A percentile compares a stretch with the other conserved stretches of the same genome.
These are phyloP conservation scores for Sporothrix curviconia DNA, from an alignment of 2,329 filamentous ascomycete species.

Conservation along the genomic window DNA sequence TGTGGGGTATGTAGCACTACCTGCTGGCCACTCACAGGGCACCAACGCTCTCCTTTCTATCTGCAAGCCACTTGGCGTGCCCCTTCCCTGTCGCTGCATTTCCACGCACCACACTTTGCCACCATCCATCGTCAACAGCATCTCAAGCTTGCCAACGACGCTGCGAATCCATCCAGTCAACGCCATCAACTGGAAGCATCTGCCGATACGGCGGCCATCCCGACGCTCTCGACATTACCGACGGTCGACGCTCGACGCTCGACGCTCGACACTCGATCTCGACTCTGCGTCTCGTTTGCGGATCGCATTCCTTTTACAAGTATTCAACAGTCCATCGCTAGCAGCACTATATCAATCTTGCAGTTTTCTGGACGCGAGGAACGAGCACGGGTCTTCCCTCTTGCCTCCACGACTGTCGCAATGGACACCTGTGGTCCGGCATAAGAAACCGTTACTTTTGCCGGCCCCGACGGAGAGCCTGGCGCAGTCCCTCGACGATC, in stretches of 20 bases:
- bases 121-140: background rate
- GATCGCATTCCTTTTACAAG: too few relatives aligned
- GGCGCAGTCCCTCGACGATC: background rate
- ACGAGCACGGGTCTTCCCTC: background rate
- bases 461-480: background rate
- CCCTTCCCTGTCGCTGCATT: too few relatives aligned
- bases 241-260: background rate
- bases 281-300: background rate
- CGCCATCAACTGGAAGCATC: background rate
- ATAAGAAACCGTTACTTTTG: background rate
- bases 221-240: too few relatives aligned
- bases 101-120: too few relatives aligned
- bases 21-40: background rate
- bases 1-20: slow-evolving; percentile 12
- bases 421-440: slow-evolving; percentile 14
- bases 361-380: too few relatives aligned
- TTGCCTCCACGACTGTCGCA: background rate
- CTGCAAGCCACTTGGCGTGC: background rate
- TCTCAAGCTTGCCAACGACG: background rate
- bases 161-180: background rate
- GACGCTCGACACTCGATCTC: background rate
- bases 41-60: background rate
- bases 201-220: too few relatives aligned
- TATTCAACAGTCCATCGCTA: background rate
- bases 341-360: too few relatives aligned